A percentile compares a stretch with the other conserved stretches of the same genome.
These are phyloP conservation scores for Glycine tomentella DNA, from an alignment of 306 rosid genomes.

Conservation along the genomic window DNA sequence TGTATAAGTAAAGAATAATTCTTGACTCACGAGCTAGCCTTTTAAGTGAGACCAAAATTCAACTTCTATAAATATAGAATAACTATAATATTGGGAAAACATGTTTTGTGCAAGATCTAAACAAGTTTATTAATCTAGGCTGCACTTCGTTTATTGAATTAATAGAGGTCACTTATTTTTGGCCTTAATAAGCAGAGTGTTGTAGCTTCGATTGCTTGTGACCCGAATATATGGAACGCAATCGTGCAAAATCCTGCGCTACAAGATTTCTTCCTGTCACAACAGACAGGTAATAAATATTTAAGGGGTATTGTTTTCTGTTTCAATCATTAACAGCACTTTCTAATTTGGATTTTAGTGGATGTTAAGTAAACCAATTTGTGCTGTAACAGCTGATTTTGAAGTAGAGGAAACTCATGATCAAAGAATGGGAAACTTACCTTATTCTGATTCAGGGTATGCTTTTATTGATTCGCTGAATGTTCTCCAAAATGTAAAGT, in stretches of 20 bases:
- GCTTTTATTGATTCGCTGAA: slow-evolving; percentile 14
- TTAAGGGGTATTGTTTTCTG: not conserved
- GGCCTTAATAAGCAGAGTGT: slow-evolving; percentile 69
- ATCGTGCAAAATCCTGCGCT: slow-evolving; percentile 59
- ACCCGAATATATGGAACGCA: slow-evolving; percentile 70
- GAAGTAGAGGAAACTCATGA: slow-evolving; percentile 25
- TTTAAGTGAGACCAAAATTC: no score
- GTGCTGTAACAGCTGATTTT: slow-evolving; percentile 42
- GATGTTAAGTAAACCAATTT: not conserved
- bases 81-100: not conserved
- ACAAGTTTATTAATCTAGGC: no score
- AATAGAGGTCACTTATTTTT: not conserved
- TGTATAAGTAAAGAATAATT: no score
- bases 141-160: not conserved
- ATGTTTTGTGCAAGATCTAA: slow-evolving; percentile 14
- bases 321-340: not conserved
- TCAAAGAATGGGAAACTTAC: slow-evolving; percentile 40
- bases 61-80: not conserved
- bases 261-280: slow-evolving; percentile 58
- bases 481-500: slow-evolving; percentile 46
- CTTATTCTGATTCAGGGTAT: slow-evolving; percentile 20
- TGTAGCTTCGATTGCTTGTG: slow-evolving; percentile 69
- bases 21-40: no score
- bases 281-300: slow-evolving; percentile 38
- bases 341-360: not conserved